Evolutionary conservation across 139 green algal genomes (phyloP), one percentile per base, ranked within the genome.

Genomic region (Chlorella vulgaris): DNA sequence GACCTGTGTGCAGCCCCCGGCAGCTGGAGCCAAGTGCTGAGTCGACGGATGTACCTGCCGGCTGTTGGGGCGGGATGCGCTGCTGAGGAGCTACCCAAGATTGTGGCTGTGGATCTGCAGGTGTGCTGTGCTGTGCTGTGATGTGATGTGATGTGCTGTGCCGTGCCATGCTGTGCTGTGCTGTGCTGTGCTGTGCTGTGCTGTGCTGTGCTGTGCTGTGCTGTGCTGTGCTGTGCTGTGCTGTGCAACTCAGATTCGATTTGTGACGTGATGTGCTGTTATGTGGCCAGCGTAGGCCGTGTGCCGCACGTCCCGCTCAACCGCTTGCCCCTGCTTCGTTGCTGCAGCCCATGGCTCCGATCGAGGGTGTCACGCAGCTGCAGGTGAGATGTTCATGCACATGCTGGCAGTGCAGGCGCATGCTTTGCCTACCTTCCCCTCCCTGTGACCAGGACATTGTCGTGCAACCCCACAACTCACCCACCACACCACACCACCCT

Each of bases 321-420:
- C n/a, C n/a, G n/a, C n/a, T n/a, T n/a, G n/a, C n/a, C n/a, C n/a
- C n/a, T n/a, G n/a, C n/a, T n/a, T n/a, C n/a, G n/a, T n/a, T n/a
- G n/a, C n/a, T n/a, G n/a, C 95, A 99, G 90, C 97, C 97, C 43
- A 99, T 99, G 97, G 97, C 96, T 15, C 93, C 97, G 29, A 93
- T 99, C 10, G 97, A 98, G 78, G 97, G 97, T 0, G 93, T 99
- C 5, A 91, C 85, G 0, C 90, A 96, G 83, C 93, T 99, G 36
- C 96, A 98, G 86, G 89, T 78, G 28, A 22, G 78, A 5, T 38
- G n/a, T 29, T 31, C 21, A 36, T 15, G 4, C 31, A 29, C 4
- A 1, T 22, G 61, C 29, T 36, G 61, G 6, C 22, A 21, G 1
- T 58, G 38, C 28, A n/a, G 33, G 47, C 18, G n/a, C 19, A 40